Evolutionary conservation across 768 basidiomycete species (phyloP).

Genomic region (Imleria badia): DNA sequence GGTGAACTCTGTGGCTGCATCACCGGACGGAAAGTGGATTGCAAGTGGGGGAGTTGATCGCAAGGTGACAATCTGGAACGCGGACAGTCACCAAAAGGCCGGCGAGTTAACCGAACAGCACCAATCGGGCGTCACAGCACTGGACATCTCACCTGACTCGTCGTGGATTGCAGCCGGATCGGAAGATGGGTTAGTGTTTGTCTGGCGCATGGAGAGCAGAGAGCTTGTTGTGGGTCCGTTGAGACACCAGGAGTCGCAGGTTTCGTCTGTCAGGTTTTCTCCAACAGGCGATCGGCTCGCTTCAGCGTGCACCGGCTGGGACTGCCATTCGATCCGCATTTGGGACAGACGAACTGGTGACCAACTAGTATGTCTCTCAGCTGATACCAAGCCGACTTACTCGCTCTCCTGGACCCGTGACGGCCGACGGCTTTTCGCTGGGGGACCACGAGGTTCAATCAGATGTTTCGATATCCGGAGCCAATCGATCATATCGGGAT

Average conservation of each 20-base stretch:
- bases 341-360: conserved; percentile 8
- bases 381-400: neutral
- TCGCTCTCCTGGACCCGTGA: conserved; percentile 8
- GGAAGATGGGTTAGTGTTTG: neutral
- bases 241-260: neutral
- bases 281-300: conserved; percentile 5
- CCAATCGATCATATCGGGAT: neutral
- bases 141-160: conserved; percentile 5
- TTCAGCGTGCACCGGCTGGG: conserved; percentile 2
- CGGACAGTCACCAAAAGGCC: neutral
- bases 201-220: conserved; percentile 1
- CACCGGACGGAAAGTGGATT: conserved; percentile 10
- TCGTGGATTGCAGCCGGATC: neutral
- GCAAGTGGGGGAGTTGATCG: conserved; percentile 2
- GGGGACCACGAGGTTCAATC: conserved; percentile 3
- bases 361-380: conserved; percentile 3
- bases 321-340: neutral
- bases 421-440: conserved; percentile 9
- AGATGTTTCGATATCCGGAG: neutral
- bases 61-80: conserved; percentile 5
- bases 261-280: conserved; percentile 9
- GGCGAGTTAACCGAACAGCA: neutral
- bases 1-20: conserved; percentile 1
- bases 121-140: neutral
- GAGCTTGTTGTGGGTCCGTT: neutral